phyloP scores from a whole-genome alignment of 2,329 filamentous ascomycete species.

The Cryphonectria naterciae region DNA sequence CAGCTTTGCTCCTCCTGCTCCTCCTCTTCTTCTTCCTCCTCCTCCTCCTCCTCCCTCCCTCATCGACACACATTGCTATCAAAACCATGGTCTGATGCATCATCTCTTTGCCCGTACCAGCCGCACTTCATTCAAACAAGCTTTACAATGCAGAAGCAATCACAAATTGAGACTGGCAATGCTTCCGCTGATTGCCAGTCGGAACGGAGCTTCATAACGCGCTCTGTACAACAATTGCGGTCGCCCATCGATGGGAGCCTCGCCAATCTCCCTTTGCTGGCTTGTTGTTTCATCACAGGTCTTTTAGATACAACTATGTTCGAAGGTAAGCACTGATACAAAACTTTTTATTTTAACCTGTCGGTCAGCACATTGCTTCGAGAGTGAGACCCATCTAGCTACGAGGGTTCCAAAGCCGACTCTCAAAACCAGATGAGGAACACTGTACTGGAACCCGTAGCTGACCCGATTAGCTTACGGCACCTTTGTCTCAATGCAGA shows the following conservation, averaged over 20 bases:
- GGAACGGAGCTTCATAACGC: neutral
- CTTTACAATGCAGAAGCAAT: neutral
- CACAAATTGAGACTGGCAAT: neutral
- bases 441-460: neutral
- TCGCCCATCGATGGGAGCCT: constrained; percentile 21
- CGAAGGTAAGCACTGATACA: constrained; percentile 27
- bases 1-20: neutral
- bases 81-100: neutral
- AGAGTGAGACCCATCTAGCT: neutral
- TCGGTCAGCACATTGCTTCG: neutral
- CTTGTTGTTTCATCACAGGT: constrained; percentile 31
- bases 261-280: constrained; percentile 28
- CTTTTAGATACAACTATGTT: constrained; percentile 32
- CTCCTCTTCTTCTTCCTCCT: neutral
- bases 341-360: neutral
- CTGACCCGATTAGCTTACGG: constrained; percentile 40
- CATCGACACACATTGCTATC: neutral
- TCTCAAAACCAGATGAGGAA: neutral
- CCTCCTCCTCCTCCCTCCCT: neutral
- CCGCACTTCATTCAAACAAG: neutral
- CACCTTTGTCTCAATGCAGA: constrained; percentile 48
- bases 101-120: neutral
- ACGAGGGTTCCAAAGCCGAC: neutral
- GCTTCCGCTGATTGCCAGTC: neutral
- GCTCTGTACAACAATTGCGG: neutral